Conservation (phyloP, 2,329 filamentous ascomycete species). For the Nigrograna mackinnonii region DNA sequence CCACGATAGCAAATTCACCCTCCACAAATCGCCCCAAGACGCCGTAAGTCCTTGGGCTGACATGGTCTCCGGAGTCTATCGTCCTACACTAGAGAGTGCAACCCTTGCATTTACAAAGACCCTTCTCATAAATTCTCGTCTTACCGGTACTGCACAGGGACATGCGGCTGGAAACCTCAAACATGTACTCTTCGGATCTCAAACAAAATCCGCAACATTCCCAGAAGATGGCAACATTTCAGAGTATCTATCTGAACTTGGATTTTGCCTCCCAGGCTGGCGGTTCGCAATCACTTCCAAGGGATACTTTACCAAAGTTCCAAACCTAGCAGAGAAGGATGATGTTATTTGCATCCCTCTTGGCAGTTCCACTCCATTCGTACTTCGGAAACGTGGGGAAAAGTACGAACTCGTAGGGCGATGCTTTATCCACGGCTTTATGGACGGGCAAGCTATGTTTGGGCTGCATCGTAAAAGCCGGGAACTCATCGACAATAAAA, state of each 20-base stretch:
- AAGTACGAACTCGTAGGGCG: conserved; percentile 1
- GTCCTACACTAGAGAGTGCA: conserved; percentile 1
- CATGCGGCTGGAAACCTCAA: background rate
- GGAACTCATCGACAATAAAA: background rate
- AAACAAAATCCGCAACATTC: background rate
- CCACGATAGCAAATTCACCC: conserved; percentile 1
- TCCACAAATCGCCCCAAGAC: background rate
- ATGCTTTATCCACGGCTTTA: conserved; percentile 1
- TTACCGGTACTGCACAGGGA: background rate
- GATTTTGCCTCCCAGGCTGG: conserved; percentile 3
- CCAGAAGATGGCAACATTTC: background rate
- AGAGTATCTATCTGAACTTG: conserved; percentile 1
- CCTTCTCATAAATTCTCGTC: conserved; percentile 1
- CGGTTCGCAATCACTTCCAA: conserved; percentile 1
- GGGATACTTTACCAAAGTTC: conserved; percentile 2
- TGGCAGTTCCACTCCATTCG: conserved; percentile 1
- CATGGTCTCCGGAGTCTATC: conserved; percentile 1
- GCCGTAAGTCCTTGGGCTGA: background rate
- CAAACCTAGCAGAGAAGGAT: background rate
- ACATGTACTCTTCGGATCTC: background rate
- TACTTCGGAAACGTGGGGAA: background rate
- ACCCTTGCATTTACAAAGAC: conserved; percentile 2
- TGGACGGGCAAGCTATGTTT: background rate
- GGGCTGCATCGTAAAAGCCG: background rate
- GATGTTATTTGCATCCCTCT: conserved; percentile 1